Percentiles rank a stretch among this genome's conserved stretches.
These are phyloP conservation scores for Diaporthe batatas DNA, from an alignment of 2,329 filamentous ascomycete species.

Conservation along the genomic window DNA sequence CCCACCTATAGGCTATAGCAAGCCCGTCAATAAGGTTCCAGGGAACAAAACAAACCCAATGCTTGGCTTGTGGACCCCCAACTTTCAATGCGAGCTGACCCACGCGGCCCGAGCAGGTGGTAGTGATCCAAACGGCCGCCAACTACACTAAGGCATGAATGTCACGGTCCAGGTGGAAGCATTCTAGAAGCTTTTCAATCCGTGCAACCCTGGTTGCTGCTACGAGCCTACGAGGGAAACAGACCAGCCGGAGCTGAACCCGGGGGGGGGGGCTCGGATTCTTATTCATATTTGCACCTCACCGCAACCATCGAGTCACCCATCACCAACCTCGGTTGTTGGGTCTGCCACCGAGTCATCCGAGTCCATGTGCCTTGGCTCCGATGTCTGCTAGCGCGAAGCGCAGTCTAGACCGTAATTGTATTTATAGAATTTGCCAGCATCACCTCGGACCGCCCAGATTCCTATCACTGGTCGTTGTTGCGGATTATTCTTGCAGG, in stretches of 20 bases:
- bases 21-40: conserved; percentile 15
- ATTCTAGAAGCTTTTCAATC: conserved; percentile 25
- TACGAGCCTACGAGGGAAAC: neutral
- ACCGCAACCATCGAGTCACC: neutral
- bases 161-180: conserved; percentile 26
- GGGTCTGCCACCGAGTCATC: conserved; percentile 19
- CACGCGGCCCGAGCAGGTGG: conserved; percentile 30
- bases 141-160: conserved; percentile 1
- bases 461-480: neutral
- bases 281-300: neutral
- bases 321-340: neutral
- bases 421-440: neutral
- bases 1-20: conserved; percentile 20
- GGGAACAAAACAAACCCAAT: conserved; percentile 28
- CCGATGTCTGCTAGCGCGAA: neutral
- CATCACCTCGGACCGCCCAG: too few species aligned
- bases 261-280: neutral
- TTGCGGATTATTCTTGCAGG: neutral
- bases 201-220: conserved; percentile 1
- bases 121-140: conserved; percentile 4
- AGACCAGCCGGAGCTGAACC: neutral
- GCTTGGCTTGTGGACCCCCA: conserved; percentile 20
- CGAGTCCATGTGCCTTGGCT: neutral
- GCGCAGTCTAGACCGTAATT: neutral
- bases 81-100: conserved; percentile 33